Conservation (phyloP, 441 rosid species). For the Jatropha podagrica region DNA sequence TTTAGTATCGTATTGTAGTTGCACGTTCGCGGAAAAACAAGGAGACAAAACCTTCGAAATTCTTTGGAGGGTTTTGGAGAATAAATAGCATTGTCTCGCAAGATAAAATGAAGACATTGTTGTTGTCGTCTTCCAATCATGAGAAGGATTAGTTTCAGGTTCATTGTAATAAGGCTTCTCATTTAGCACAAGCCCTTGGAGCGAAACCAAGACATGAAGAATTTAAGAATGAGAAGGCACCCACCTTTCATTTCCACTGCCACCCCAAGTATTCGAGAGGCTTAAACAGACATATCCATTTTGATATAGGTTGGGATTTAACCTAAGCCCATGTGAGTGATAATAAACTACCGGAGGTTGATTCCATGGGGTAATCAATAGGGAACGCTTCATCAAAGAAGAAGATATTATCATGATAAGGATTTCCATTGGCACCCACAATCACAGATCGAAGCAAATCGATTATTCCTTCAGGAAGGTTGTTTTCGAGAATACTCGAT, state of each 20-base stretch:
- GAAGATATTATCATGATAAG: constrained; percentile 25
- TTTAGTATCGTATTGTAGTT: no score
- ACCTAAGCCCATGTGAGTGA: constrained; percentile 10
- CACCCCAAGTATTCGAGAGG: constrained; percentile 2
- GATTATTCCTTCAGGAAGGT: constrained; percentile 28
- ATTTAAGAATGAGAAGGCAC: constrained; percentile 18
- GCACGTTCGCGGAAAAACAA: no score
- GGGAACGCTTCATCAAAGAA: constrained; percentile 29
- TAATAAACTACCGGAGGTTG: constrained; percentile 16
- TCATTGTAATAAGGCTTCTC: constrained; percentile 25
- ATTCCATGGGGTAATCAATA: constrained; percentile 6
- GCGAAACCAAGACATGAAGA: constrained; percentile 30
- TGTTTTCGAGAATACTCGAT: constrained; percentile 18
- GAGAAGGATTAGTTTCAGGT: neutral
- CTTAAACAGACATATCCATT: constrained; percentile 28
- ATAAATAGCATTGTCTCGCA: constrained; percentile 32
- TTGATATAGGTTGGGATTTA: constrained; percentile 28
- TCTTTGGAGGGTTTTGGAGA: no score
- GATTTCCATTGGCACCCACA: constrained; percentile 23
- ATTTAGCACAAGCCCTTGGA: constrained; percentile 30
- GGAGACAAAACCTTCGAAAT: no score
- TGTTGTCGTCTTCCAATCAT: constrained; percentile 9
- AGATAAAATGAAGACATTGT: constrained; percentile 30
- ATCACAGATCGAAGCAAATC: constrained; percentile 25
- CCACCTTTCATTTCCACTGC: neutral